Evolutionary conservation across 768 basidiomycete species (phyloP).

Genomic region (Boletellus ananas): DNA sequence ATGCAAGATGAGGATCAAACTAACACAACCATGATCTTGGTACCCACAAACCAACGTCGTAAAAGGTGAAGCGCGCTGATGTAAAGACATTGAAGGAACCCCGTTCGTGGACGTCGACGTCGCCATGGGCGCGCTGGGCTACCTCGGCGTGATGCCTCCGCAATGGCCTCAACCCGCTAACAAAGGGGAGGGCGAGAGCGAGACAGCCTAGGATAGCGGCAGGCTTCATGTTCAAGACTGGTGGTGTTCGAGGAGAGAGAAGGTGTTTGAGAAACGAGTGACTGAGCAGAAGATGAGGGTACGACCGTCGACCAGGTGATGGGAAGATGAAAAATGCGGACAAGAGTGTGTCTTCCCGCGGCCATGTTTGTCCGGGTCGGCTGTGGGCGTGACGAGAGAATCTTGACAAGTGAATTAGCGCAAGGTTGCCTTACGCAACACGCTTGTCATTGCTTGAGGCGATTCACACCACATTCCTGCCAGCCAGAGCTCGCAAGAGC

Average conservation of each 20-base stretch:
- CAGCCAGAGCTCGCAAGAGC: too few relatives aligned
- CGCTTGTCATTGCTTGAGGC: too few relatives aligned
- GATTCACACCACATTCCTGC: too few relatives aligned
- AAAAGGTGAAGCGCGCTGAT: slow-evolving; percentile 48
- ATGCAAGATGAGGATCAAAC: neutral
- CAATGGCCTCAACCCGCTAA: slow-evolving; percentile 22
- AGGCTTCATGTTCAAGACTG: slow-evolving; percentile 18
- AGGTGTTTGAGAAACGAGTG: slow-evolving; percentile 18
- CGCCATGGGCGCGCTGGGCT: slow-evolving; percentile 41
- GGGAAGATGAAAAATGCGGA: neutral
- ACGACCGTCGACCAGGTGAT: slow-evolving; percentile 1
- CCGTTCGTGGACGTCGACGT: slow-evolving; percentile 37
- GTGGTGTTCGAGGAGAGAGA: neutral
- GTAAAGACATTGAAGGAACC: slow-evolving; percentile 8
- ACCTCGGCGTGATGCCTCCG: slow-evolving; percentile 42
- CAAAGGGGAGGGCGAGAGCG: slow-evolving; percentile 35
- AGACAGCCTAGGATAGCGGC: slow-evolving; percentile 32
- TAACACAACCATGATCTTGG: neutral
- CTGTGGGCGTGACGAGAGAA: slow-evolving; percentile 15
- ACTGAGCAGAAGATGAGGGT: slow-evolving; percentile 13
- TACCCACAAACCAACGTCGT: slow-evolving; percentile 48
- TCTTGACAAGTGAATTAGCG: neutral
- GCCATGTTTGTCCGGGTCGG: slow-evolving; percentile 20
- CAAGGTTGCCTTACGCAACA: neutral
- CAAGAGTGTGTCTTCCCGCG: neutral